Evolutionary conservation across 495 filamentous ascomycete genomes (phyloP), one percentile per base, ranked within the genome.

Genomic region (Extremus antarcticus): DNA sequence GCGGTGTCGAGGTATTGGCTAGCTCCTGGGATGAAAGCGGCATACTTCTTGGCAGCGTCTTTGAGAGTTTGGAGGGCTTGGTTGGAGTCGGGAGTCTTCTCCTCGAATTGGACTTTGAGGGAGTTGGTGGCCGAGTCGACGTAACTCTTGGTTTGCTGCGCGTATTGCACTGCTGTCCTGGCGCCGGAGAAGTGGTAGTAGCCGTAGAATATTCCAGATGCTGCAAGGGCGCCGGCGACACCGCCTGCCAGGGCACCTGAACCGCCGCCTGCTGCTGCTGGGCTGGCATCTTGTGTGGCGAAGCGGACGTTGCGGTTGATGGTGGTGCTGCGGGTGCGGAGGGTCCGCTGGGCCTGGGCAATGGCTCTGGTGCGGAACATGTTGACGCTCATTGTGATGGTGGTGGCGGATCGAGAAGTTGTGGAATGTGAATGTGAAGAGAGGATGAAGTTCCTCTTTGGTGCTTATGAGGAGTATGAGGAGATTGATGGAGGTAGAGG

Each of bases 1-100:
- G 73, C 75, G 1, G 67, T 66, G 61, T 85, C 80, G 48, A 84
- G 73, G 58, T 80, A 82, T 17, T 69, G 65, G 11, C 74, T 73
- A 2, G 74, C 83, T n/a, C 83, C 84, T 2, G 84, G 84, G 29
- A 87, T 75, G 70, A 81, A 81, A n/a, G 64, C 70, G 2, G 79
- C 78, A 57, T 86, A 86, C 15, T 76, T 76, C 43, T 76, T 77
- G 9, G 74, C 75, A 1, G 81, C 76, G 40, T 78, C 67, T 54
- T 75, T 74, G 51, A 86, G 68, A 71, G 74, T 79, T 43, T 72
- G 59, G 29, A 82, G 63, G 0, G 80, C 80, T 56, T 80, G 71
- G 50, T 81, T 79, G 1, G 80, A 72, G 55, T 76, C 76, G 0
- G 83, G 81, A 2, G 79, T 71, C 19, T 72, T 68, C 24, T 78